phyloP scores from a whole-genome alignment of 805 yeast species.

The Teunomyces atbi region DNA sequence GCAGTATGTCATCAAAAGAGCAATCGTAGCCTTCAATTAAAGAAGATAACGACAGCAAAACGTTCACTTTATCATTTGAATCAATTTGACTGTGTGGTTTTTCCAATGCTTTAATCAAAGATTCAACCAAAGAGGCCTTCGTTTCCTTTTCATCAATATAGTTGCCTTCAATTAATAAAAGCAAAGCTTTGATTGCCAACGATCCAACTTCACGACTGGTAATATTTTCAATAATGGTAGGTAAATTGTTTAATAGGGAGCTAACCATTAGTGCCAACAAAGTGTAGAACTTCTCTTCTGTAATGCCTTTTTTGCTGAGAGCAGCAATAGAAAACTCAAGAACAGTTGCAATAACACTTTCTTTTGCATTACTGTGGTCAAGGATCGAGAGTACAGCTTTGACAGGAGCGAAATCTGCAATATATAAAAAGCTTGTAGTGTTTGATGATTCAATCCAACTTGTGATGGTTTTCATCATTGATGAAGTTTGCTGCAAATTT shows the following conservation, averaged over 20 bases:
- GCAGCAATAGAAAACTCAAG: constrained; percentile 54
- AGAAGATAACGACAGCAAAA: constrained; percentile 55
- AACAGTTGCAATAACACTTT: constrained; percentile 55
- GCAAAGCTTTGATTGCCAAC: constrained; percentile 50
- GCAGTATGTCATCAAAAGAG: constrained; percentile 47
- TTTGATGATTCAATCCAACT: constrained; percentile 47
- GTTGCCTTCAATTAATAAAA: constrained; percentile 54
- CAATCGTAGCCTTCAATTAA: constrained; percentile 56
- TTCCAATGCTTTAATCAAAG: constrained; percentile 60
- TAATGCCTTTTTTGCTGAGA: constrained; percentile 36
- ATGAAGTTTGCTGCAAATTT: constrained; percentile 80
- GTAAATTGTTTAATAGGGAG: constrained; percentile 50
- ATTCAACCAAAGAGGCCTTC: constrained; percentile 49
- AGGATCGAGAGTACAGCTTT: constrained; percentile 56
- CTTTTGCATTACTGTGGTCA: constrained; percentile 58
- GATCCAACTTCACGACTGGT: constrained; percentile 47
- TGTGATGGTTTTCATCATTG: constrained; percentile 64
- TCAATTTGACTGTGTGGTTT: constrained; percentile 54
- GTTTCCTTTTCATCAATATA: constrained; percentile 56
- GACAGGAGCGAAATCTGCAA: constrained; percentile 55
- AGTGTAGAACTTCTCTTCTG: constrained; percentile 43
- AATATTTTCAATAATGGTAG: constrained; percentile 45
- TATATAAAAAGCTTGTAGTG: constrained; percentile 50
- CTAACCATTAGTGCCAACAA: constrained; percentile 60
- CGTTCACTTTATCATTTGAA: constrained; percentile 50